These are phyloP conservation scores for Hypomyces perniciosus DNA, from an alignment of 2,329 filamentous ascomycete genomes.

Conservation along the genomic window DNA sequence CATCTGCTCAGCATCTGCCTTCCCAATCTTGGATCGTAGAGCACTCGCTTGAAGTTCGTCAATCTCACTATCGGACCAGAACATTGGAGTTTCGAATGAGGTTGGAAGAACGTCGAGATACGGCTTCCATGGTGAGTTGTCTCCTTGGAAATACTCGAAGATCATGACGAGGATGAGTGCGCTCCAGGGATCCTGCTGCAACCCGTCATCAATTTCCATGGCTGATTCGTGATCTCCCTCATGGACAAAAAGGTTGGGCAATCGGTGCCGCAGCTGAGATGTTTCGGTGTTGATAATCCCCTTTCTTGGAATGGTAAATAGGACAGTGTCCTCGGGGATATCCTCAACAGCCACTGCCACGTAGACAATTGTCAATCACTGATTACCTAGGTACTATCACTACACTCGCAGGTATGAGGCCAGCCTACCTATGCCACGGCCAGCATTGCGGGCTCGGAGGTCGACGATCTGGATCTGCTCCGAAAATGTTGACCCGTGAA, in stretches of 20 bases:
- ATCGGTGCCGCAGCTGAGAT: conserved; percentile 56
- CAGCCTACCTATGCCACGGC: conserved; percentile 48
- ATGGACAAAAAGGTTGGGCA: conserved; percentile 47
- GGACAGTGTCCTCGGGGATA: conserved; percentile 66
- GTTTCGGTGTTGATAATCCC: conserved; percentile 68
- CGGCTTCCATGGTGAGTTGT: conserved; percentile 62
- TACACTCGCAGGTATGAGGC: no score
- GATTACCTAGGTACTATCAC: neutral
- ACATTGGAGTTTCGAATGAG: conserved; percentile 81
- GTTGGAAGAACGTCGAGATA: conserved; percentile 72
- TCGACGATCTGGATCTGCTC: conserved; percentile 47
- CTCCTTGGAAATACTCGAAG: conserved; percentile 60
- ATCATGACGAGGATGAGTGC: conserved; percentile 71
- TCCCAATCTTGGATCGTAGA: conserved; percentile 71
- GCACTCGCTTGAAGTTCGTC: conserved; percentile 69
- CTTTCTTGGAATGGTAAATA: conserved; percentile 73
- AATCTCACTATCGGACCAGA: conserved; percentile 70
- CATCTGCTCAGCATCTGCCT: conserved; percentile 60
- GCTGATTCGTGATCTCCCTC: conserved; percentile 29
- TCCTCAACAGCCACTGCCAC: conserved; percentile 61
- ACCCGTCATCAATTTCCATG: conserved; percentile 31
- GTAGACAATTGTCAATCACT: neutral
- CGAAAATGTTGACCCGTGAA: conserved; percentile 49
- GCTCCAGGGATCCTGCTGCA: conserved; percentile 48
- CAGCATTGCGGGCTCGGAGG: conserved; percentile 43